Evolutionary conservation across 2,329 filamentous ascomycete genomes (phyloP).

Genomic region (Fusarium pseudograminearum): DNA sequence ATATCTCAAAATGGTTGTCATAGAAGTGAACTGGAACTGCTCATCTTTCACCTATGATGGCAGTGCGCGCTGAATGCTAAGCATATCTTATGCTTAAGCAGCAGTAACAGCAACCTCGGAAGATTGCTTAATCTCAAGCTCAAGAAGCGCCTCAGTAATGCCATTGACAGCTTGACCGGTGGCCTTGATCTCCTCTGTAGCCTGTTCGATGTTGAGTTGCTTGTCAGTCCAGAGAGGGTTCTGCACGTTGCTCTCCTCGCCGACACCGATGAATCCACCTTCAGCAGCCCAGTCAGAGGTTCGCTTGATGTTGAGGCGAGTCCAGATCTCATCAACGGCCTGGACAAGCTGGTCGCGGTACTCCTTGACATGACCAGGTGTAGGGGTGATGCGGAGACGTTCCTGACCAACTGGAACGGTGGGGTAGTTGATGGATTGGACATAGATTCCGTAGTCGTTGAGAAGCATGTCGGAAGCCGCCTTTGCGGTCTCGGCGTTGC

Average conservation of each 20-base stretch:
- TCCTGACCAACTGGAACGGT: constrained; percentile 99
- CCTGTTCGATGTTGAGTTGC: constrained; percentile 82
- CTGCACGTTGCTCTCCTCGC: constrained; percentile 72
- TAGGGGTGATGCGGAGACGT: constrained; percentile 93
- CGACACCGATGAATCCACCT: constrained; percentile 95
- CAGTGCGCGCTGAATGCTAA: background rate
- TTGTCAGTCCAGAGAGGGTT: constrained; percentile 90
- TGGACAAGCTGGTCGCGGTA: constrained; percentile 87
- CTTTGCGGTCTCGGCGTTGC: constrained; percentile 93
- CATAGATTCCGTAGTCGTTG: constrained; percentile 91
- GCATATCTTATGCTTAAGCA: constrained; percentile 32
- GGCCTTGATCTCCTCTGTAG: constrained; percentile 70
- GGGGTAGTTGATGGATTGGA: constrained; percentile 99
- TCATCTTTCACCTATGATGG: constrained; percentile 12
- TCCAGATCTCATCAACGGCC: constrained; percentile 90
- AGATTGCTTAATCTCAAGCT: constrained; percentile 61
- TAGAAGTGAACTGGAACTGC: constrained; percentile 42
- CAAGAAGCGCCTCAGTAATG: constrained; percentile 70
- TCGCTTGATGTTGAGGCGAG: constrained; percentile 87
- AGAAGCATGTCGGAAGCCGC: constrained; percentile 92
- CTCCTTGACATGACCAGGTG: constrained; percentile 87
- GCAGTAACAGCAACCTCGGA: constrained; percentile 49
- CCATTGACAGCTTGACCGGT: constrained; percentile 53
- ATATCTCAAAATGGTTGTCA: constrained; percentile 34
- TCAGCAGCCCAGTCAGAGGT: constrained; percentile 91